These are phyloP conservation scores for Penicillium sp. DNA, from an alignment of 2,329 filamentous ascomycete species.

Conservation along the genomic window DNA sequence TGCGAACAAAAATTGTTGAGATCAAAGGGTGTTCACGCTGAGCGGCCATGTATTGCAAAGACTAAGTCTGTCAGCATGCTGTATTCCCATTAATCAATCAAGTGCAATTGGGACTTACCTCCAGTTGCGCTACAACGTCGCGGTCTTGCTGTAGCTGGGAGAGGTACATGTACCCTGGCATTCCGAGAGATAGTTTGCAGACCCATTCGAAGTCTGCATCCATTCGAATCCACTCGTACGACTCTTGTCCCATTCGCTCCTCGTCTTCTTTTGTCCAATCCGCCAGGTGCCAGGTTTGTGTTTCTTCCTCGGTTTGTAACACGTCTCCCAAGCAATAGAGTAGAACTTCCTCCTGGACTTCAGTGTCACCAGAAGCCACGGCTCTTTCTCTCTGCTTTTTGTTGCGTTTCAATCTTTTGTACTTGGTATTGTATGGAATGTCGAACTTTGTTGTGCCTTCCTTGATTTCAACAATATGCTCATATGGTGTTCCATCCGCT, in stretches of 20 bases:
- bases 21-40: constrained; percentile 74
- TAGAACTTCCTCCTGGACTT: constrained; percentile 75
- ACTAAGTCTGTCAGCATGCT: constrained; percentile 37
- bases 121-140: constrained; percentile 85
- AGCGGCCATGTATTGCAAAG: constrained; percentile 73
- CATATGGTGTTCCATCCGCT: constrained; percentile 95
- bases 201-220: constrained; percentile 99
- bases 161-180: constrained; percentile 96
- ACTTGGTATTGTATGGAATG: constrained; percentile 98
- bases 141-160: constrained; percentile 96
- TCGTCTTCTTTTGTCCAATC: constrained; percentile 93
- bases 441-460: constrained; percentile 84
- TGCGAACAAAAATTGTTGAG: constrained; percentile 85
- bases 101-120: constrained; percentile 43
- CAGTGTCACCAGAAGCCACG: constrained; percentile 63
- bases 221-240: constrained; percentile 97
- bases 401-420: constrained; percentile 92
- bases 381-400: constrained; percentile 78
- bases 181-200: constrained; percentile 76
- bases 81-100: not conserved
- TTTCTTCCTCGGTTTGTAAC: constrained; percentile 78
- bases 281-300: constrained; percentile 77
- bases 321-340: constrained; percentile 93
- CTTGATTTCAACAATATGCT: constrained; percentile 95
- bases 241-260: constrained; percentile 88